Evolutionary conservation across 2,329 filamentous ascomycete genomes (phyloP), one percentile per base, ranked within the genome.

Genomic region (Ceratocystis diversiconidia): DNA sequence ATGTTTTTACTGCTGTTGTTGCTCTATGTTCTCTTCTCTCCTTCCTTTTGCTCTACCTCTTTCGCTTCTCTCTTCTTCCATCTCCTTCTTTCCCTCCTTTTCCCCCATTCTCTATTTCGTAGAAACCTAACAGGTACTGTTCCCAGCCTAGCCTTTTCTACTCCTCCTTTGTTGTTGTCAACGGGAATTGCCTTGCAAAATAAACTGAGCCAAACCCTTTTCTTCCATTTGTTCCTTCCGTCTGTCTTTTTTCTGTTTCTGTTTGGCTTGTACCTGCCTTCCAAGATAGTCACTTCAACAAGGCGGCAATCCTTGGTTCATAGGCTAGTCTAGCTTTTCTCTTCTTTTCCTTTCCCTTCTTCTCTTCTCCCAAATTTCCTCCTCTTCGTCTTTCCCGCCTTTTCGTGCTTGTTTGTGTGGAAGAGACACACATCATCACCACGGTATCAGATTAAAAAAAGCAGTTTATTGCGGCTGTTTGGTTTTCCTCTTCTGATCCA

Each of bases 201-300:
- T 41, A 41, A 41, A 57, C 46, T 48, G 62, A 59, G 44, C 48
- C 43, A 44, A 41, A 68, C 67, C 63, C 66, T 66, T 66, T 63
- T 62, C 60, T 62, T 67, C 48, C 62, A 63, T 63, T 36, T 19
- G 43, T 61, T 63, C 55, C 15, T 44, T 66, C 62, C 48, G 19
- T 25, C 48, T 50, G 8, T 19, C 22, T 50, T 50, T 50, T 50
- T 50, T 50, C 36, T 41, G 36, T 41, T 22, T 22, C 48, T 19
- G 17, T 22, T 50, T 19, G 19, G 5, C 8, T 22, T 50, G 48
- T 50, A 19, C n/a, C 48, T 22, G n/a, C 48, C n/a, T 50, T 50
- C 19, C 36, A 41, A 41, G 36, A 41, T 41, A 41, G 12, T 41
- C 36, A 41, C 10, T 41, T 15, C 10, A 41, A 41, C 10, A 41